Conservation (phyloP, 495 filamentous ascomycete genomes). For the Daldinia decipiens region DNA sequence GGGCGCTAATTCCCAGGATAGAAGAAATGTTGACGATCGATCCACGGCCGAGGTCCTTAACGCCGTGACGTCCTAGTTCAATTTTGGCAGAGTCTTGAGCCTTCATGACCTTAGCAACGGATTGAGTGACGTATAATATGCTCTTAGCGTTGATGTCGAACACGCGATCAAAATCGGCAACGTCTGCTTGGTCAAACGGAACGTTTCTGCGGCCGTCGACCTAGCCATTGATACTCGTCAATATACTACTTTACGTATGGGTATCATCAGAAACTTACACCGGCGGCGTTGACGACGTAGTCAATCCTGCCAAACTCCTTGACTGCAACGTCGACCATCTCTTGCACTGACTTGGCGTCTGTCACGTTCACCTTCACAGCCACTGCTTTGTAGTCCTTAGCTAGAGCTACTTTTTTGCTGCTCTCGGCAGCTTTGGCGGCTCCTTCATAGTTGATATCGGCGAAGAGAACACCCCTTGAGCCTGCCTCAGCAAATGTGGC, state of each 20-base stretch:
- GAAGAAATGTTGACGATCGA: constrained; percentile 45
- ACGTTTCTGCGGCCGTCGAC: background rate
- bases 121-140: constrained; percentile 47
- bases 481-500: constrained; percentile 51
- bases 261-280: constrained; percentile 8
- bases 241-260: background rate
- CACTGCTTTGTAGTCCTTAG: constrained; percentile 35
- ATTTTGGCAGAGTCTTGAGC: constrained; percentile 46
- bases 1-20: constrained; percentile 23
- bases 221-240: background rate
- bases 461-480: constrained; percentile 46
- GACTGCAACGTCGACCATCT: constrained; percentile 41
- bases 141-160: constrained; percentile 49
- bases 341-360: constrained; percentile 46
- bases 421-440: constrained; percentile 38
- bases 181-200: constrained; percentile 40
- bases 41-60: constrained; percentile 39
- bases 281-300: constrained; percentile 25
- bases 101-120: constrained; percentile 53
- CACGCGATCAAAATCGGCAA: constrained; percentile 45
- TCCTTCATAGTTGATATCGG: constrained; percentile 47
- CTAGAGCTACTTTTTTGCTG: constrained; percentile 24
- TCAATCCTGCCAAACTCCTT: constrained; percentile 40
- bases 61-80: constrained; percentile 34
- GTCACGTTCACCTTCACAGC: constrained; percentile 50